Base-by-base conservation (phyloP, 2,329 filamentous ascomycete genomes). In the Daldinia sp. region DNA sequence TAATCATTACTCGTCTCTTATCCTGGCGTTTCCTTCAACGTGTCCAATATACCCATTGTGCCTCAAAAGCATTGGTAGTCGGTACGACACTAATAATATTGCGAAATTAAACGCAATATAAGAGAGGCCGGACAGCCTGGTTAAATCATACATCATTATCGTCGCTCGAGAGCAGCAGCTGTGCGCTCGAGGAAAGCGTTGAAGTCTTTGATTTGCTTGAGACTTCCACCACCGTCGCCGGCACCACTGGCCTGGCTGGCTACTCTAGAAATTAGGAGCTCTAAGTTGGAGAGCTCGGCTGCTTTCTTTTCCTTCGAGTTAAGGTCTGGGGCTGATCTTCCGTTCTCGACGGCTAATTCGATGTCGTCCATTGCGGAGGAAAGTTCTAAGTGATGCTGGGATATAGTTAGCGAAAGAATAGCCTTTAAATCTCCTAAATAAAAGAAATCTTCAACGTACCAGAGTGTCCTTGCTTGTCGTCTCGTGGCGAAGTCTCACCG, bases 181-280 rank as follows among this genome's bases (percentile, higher is more conserved):
- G 85, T 81, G 19, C 87, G 81, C 72, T 90, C 87, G 49, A 90
- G 76, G 66, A 90, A 87, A 29, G 81, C 81, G 66, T 90, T 90
- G 70, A 90, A 90, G 48, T 86, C 82, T 62, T 77, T 82, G 56
- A 90, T 81, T 71, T 86, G 83, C 61, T 79, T 80, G 65, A 90
- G 76, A 3, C 83, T 75, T 2, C 85, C 85, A 19, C 85, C 85
- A 0, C 79, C 78, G 7, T 79, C 77, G 52, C 82, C 80, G 17
- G 76, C 75, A 35, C 78, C 81, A 69, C 83, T 85, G 1, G 83
- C 83, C 70, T 87, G 81, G 34, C 83, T 80, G 0, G 83, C 79
- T 4, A 89, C 77, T 23, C 80, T 79, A n/a, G 83, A 82, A 29
- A 89, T 78, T 7, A 83, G 72, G 30, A 89, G 74, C 70, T 89